phyloP scores from a whole-genome alignment of 2,329 filamentous ascomycete genomes.

The Ophiognomonia clavigignenti-juglandacearum region DNA sequence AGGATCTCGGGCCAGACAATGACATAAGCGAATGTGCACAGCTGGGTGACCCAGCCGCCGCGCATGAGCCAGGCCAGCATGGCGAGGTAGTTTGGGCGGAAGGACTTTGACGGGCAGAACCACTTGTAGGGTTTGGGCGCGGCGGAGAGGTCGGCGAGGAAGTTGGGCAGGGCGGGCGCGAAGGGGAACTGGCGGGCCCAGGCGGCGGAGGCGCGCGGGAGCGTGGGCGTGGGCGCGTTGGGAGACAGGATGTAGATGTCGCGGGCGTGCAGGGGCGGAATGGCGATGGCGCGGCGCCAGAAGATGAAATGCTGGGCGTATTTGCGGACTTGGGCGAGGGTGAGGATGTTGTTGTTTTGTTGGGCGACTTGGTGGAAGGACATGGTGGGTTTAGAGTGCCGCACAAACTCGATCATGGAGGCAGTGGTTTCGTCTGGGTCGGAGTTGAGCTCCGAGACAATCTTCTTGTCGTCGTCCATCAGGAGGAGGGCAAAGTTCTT shows the following conservation, averaged over 20 bases:
- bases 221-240: constrained; percentile 71
- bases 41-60: constrained; percentile 87
- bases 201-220: constrained; percentile 62
- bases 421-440: constrained; percentile 72
- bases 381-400: constrained; percentile 64
- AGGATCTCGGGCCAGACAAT: constrained; percentile 79
- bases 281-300: constrained; percentile 88
- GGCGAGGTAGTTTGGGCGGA: constrained; percentile 80
- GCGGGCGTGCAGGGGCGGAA: constrained; percentile 82
- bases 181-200: constrained; percentile 80
- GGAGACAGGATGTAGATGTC: constrained; percentile 91
- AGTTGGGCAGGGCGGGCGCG: constrained; percentile 76
- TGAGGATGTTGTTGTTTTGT: constrained; percentile 58
- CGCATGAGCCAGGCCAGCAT: constrained; percentile 93
- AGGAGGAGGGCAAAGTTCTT: constrained; percentile 85
- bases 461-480: constrained; percentile 73
- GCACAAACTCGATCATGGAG: constrained; percentile 76
- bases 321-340: constrained; percentile 74
- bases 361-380: constrained; percentile 68
- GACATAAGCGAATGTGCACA: constrained; percentile 88
- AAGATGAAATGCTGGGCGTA: constrained; percentile 92
- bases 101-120: constrained; percentile 81
- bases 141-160: constrained; percentile 77
- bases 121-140: constrained; percentile 77
- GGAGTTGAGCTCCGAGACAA: constrained; percentile 68